Evolutionary conservation across 257 asterid species (phyloP), one percentile per base, ranked within the genome.

Genomic region (Ophiorrhiza pumila): DNA sequence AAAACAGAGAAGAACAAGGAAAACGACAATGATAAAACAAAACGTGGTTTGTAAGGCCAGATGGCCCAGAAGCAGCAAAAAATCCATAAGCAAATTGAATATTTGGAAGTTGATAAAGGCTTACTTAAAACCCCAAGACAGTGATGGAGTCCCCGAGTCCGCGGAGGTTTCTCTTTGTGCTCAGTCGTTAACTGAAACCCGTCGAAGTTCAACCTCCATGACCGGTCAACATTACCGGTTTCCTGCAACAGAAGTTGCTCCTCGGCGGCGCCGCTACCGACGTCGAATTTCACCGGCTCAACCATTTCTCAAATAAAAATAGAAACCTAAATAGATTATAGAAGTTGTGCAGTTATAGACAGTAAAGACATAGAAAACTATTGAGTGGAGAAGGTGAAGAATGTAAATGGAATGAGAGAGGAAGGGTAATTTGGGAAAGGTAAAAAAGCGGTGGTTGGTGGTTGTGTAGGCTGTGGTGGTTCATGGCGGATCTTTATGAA

Each of bases 181-280:
- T 85, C 85, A 20, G 79, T 32, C 9, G 85, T 68, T 52, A 78
- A 73, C 74, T 81, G 74, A 46, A 78, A 49, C 39, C 83, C 84
- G 29, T 85, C 84, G 72, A 85, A 82, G 79, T 85, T 85, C 72
- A 85, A 56, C 75, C 84, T 73, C 89, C 89, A 85, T 6, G 89
- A 85, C 55, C 67, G 22, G 66, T 85, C 87, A 12, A 27, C 85
- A 60, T 68, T 85, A 55, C 77, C 77, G 2, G 69, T 34, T 47
- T 82, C 87, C 73, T 49, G 57, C 58, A 85, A 47, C 20, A 85
- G 60, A 25, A 82, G 77, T 58, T 72, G 72, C 84, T 76, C 87
- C 56, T 85, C 89, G 56, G 81, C 70, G 73, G 65, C 79, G 31
- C 55, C 84, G 35, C 37, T 66, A 63, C 65, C 79, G 35, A 29